Evolutionary conservation across 2,329 filamentous ascomycete genomes (phyloP), one percentile per base, ranked within the genome.

Genomic region (Arthrobotrys pseudoclavata): DNA sequence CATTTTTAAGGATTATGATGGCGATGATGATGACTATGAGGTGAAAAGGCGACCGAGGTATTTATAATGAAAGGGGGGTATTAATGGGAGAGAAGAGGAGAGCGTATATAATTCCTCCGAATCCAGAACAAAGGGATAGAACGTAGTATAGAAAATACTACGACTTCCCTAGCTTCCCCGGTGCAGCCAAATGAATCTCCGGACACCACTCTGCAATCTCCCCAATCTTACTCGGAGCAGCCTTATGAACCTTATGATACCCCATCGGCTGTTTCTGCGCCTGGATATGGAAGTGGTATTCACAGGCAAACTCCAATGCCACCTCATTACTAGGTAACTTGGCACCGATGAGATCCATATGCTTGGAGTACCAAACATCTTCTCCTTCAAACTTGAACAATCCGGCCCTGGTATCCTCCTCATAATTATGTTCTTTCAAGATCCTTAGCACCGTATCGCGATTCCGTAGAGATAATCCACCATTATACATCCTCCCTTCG

Each of bases 381-480:
- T 83, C 83, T 31, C 82, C 82, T 37, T 62, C 42, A n/a, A 69
- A 76, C 47, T 79, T 81, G 34, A 79, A 82, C 2, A 72, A 55
- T 13, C 66, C 42, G 6, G 72, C 53, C 45, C 40, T 24, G 9
- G 77, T 55, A 45, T 80, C 79, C 40, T 77, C 70, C 29, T 76
- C 72, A 79, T 57, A 76, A 4, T 70, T 42, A 40, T 69, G 20
- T 24, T 67, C 75, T 34, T 72, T 64, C 3, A 79, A 48, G 10
- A 81, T 69, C 15, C 64, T 42, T 34, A 85, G 63, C 31, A 83
- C 83, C 66, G 81, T 82, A 45, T 79, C 81, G 42, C 83, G 81
- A 68, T 81, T 82, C 1, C 83, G 80, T 71, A 85, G 79, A 24
- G 82, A 83, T 64, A 85, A 79, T 0, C 84, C 84, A 24, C 84